phyloP scores from a whole-genome alignment of 805 yeast species.

The Saccharomycopsis fermentans region DNA sequence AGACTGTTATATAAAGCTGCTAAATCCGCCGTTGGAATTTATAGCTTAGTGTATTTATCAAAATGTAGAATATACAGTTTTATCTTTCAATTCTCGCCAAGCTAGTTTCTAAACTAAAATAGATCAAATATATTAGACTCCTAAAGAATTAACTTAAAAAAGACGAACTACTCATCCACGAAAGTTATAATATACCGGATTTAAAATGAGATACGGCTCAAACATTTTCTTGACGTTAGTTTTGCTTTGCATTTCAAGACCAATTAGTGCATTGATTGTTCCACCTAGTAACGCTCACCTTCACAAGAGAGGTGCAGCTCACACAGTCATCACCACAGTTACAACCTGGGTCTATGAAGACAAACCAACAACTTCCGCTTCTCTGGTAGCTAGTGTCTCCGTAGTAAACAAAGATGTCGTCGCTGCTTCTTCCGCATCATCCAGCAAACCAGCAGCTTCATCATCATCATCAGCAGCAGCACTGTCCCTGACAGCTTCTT shows the following conservation, averaged over 20 bases:
- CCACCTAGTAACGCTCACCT: neutral
- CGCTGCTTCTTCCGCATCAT: neutral
- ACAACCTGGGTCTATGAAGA: conserved; percentile 3
- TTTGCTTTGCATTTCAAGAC: neutral
- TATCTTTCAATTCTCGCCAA: too few species aligned
- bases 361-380: neutral
- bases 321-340: neutral
- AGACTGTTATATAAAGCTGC: too few species aligned
- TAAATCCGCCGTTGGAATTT: too few species aligned
- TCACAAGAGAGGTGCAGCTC: neutral
- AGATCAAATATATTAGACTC: too few species aligned
- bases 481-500: neutral
- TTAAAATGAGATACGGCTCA: neutral
- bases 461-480: neutral
- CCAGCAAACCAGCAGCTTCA: neutral
- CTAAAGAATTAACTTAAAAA: too few species aligned
- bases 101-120: too few species aligned
- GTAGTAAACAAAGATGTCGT: neutral
- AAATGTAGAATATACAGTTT: too few species aligned
- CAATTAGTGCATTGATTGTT: neutral
- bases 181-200: too few species aligned
- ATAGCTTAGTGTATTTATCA: too few species aligned
- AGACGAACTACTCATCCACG: too few species aligned
- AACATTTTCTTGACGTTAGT: neutral
- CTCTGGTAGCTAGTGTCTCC: neutral